Evolutionary conservation across 1,139 yeast species (phyloP).

Genomic region (Pichia kudriavzevii): DNA sequence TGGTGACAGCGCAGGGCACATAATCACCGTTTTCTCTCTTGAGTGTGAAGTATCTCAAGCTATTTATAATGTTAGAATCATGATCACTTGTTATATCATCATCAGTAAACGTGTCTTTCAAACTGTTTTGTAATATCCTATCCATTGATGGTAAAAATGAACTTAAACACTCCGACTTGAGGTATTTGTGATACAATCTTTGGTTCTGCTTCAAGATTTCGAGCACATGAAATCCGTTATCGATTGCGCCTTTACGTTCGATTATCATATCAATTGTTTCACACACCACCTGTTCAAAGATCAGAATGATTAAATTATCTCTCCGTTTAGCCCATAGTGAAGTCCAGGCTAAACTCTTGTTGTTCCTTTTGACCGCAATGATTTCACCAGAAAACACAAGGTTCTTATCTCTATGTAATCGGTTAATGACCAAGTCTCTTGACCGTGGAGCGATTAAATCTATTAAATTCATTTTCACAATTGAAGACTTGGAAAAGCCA

Average conservation of each 20-base stretch:
- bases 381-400: constrained; percentile 55
- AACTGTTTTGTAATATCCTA: constrained; percentile 12
- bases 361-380: constrained; percentile 46
- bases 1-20: constrained; percentile 66
- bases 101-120: constrained; percentile 2
- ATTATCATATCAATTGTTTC: constrained; percentile 63
- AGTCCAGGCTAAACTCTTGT: constrained; percentile 56
- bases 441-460: constrained; percentile 75
- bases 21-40: constrained; percentile 33
- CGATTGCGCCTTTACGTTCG: constrained; percentile 24
- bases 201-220: constrained; percentile 39
- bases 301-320: constrained; percentile 66
- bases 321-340: constrained; percentile 82
- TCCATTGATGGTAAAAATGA: constrained; percentile 28
- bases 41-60: constrained; percentile 55
- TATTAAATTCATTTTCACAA: constrained; percentile 57
- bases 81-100: constrained; percentile 28
- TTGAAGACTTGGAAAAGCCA: constrained; percentile 64
- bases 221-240: constrained; percentile 29
- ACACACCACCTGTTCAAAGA: constrained; percentile 82
- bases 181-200: constrained; percentile 28
- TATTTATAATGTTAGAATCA: constrained; percentile 42
- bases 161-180: constrained; percentile 23
- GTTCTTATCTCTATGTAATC: constrained; percentile 37
- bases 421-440: constrained; percentile 54